Base-by-base conservation (phyloP, 108 stramenopile genomes). In the Pseudonitzschia pungens region DNA sequence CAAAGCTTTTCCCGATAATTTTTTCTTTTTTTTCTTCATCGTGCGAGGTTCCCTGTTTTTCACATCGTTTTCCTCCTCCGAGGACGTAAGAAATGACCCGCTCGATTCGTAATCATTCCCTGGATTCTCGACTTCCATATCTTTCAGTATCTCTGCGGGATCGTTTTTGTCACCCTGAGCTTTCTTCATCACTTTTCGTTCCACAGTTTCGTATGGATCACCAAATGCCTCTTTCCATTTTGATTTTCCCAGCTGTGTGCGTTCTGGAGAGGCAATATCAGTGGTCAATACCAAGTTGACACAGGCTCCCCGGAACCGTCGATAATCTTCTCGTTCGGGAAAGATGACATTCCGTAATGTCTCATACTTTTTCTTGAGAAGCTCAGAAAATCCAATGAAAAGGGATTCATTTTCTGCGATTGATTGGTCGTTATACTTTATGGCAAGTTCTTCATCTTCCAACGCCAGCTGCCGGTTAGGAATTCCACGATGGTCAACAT, bases 201-300 rank as follows among this genome's bases (percentile, higher is more conserved):
- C 83, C 0, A 84, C 72, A 12, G 83, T 84, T 73, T 84, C 83
- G 65, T 75, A 76, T 40, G 86, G 80, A 68, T 89, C 89, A 12
- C 89, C 88, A 86, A 94, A 94, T n/a, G 92, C 92, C 57, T 85
- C 87, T 68, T 86, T 91, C 87, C 87, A 88, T 66, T 87, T 88
- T 36, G 82, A 79, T 65, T 89, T 91, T 27, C 75, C 84, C 43
- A 89, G 69, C 71, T 89, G 88, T 16, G 85, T 76, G 6, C 89
- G 84, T 59, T 93, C 92, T 8, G 83, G 83, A n/a, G 70, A 71
- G 7, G 83, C 83, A 59, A 84, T 77, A 41, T 84, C 83, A 5
- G 83, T 84, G 31, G 55, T 77, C 67, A 84, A 53, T 4, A 84
- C 79, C 59, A 84, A 29, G 72, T 88, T 88, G 71, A 92, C 74